Conservation (phyloP, 2,329 filamentous ascomycete species). For the Colletotrichum sp. region DNA sequence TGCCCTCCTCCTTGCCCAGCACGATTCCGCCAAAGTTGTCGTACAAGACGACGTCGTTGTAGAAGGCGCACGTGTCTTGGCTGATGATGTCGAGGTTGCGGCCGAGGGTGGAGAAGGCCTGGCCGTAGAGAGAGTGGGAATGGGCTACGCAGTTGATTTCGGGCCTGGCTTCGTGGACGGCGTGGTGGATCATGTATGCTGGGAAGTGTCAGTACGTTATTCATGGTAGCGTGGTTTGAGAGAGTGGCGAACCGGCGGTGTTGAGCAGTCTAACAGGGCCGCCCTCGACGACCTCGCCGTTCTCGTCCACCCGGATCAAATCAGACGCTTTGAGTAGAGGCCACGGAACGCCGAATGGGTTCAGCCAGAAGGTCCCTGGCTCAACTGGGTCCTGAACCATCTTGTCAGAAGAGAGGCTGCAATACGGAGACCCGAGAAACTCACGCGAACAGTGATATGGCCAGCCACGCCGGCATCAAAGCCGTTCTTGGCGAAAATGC, state of each 20-base stretch:
- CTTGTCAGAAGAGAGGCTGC: not conserved
- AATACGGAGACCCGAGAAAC: not conserved
- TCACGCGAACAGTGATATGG: conserved; percentile 63
- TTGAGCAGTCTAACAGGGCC: conserved; percentile 37
- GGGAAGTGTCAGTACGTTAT: conserved; percentile 2
- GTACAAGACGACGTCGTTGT: conserved; percentile 52
- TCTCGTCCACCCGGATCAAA: conserved; percentile 69
- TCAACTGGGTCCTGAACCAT: conserved; percentile 56
- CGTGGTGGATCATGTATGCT: conserved; percentile 53
- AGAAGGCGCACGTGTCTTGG: conserved; percentile 67
- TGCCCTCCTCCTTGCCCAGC: conserved; percentile 55
- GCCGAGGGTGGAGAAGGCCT: conserved; percentile 66
- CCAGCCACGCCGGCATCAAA: conserved; percentile 70
- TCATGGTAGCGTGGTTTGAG: not conserved
- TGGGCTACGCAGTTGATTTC: conserved; percentile 61
- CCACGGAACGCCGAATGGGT: conserved; percentile 69
- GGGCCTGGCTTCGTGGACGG: conserved; percentile 57
- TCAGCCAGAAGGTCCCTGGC: conserved; percentile 69
- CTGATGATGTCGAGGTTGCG: conserved; percentile 69
- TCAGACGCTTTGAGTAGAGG: conserved; percentile 68
- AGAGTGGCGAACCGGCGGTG: conserved; percentile 6
- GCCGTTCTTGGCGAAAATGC: conserved; percentile 62
- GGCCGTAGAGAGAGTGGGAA: conserved; percentile 58
- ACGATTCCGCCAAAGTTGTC: conserved; percentile 57
- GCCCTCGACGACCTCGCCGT: conserved; percentile 68